Evolutionary conservation across 768 basidiomycete genomes (phyloP), one percentile per base, ranked within the genome.

Genomic region (Chlorophyllum brunneum): DNA sequence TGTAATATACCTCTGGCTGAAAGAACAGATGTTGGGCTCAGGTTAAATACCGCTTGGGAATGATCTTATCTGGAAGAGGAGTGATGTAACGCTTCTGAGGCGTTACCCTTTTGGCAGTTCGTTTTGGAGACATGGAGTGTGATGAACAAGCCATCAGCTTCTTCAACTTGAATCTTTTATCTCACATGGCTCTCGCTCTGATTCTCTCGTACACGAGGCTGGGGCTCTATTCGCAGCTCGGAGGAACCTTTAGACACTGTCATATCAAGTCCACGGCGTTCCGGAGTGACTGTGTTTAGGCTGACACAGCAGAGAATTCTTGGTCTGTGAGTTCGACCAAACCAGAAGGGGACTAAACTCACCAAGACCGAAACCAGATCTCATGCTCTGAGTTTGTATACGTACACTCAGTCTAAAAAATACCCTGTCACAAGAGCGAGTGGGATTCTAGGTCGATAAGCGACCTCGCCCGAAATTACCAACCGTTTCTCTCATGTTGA

Each of bases 1-100:
- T 44, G 51, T 45, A 52, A 57, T 59, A 50, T 55, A 52, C 50
- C 49, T 56, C 38, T 40, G 11, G 38, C 40, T 15, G 37, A 39
- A 18, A 24, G 23, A 18, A 20, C 39, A 40, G 20, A 40, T 18
- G 18, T 7, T 18, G n/a, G 39, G 39, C 9, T 38, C 15, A 20
- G 5, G 39, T 8, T 40, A 31, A 31, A 31, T 31, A 31, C 31
- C 31, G 6, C 31, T 40, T 24, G 23, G 3, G 24, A 16, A 37
- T 27, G 10, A n/a, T 37, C n/a, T 38, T 23, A 37, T 27, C 47
- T 27, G 16, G 7, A 37, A 36, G 4, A 2, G 22, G 20, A 18
- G 13, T 36, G 40, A 51, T 40, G 41, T 43, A 51, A 43, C 7
- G 5, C 3, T 22, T 6, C 22, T 16, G 9, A 16, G 40, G n/a